Evolutionary conservation across 2,329 filamentous ascomycete species (phyloP), one percentile per base, ranked within the genome.

Genomic region (Botrytis cinerea): DNA sequence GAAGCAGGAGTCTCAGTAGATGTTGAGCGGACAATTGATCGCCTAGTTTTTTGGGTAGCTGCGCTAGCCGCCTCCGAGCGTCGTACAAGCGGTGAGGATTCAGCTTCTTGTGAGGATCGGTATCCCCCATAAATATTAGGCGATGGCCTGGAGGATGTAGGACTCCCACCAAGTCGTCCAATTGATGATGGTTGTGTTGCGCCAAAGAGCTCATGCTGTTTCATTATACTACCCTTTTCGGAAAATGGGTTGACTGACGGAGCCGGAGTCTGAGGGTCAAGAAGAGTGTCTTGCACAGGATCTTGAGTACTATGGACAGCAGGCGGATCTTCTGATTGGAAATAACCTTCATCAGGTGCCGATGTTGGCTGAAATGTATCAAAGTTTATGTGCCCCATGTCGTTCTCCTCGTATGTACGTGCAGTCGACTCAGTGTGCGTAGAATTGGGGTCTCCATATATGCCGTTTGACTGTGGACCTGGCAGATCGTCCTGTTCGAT

Each of bases 141-240:
- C 16, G 80, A 81, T 45, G 80, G 80, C 45, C 79, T 74, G 32
- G 78, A 77, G 12, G 79, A 80, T 3, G 76, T 78, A 22, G 78
- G 78, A 66, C 77, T 80, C 20, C 68, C 71, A 32, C 76, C 25
- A 70, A 75, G 57, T 16, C 75, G 75, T 22, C 75, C 77, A 48
- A 78, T 71, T 6, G 79, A 80, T 16, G 80, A 80, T 22, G 78
- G 76, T 60, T 81, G 80, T 4, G 80, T 81, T 4, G 79, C 79
- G 43, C 75, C 74, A 73, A 81, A 81, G 64, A 81, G 73, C 35
- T 80, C 78, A 25, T 74, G 40, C 8, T 66, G 75, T 46, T 79
- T 79, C 71, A 81, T 73, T 7, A 81, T 78, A 59, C 75, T 79
- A 3, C 80, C 80, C 62, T 76, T 80, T 1, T 77, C 72, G 5